phyloP scores from a whole-genome alignment of 768 basidiomycete species.

The Suillus decipiens region DNA sequence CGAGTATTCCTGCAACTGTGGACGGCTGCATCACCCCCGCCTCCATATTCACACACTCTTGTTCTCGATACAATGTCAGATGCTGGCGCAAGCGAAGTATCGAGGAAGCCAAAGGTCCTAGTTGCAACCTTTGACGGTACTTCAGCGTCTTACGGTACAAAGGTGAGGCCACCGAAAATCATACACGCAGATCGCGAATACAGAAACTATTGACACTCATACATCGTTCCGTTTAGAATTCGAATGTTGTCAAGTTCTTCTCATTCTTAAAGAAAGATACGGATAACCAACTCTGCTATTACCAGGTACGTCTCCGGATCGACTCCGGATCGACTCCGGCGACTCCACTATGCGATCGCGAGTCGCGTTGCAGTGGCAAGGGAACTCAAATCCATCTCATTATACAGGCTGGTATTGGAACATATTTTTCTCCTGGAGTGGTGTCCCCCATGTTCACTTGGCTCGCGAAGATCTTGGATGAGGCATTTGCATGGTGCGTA shows the following conservation, averaged over 20 bases:
- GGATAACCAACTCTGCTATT: slow-evolving; percentile 64
- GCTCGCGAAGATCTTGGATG: slow-evolving; percentile 62
- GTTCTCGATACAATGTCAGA: slow-evolving; percentile 21
- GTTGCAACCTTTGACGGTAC: slow-evolving; percentile 77
- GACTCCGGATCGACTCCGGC: too few relatives aligned
- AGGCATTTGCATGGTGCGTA: slow-evolving; percentile 71
- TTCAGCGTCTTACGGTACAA: slow-evolving; percentile 47
- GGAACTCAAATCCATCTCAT: background rate
- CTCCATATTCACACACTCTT: background rate
- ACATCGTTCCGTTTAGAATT: slow-evolving; percentile 42
- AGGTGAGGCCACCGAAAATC: slow-evolving; percentile 35
- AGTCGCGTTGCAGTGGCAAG: background rate
- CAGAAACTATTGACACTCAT: background rate
- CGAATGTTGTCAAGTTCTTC: slow-evolving; percentile 74
- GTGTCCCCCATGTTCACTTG: slow-evolving; percentile 61
- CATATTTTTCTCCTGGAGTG: slow-evolving; percentile 62
- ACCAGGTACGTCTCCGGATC: slow-evolving; percentile 51
- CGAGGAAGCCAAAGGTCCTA: slow-evolving; percentile 42
- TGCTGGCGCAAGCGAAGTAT: slow-evolving; percentile 2
- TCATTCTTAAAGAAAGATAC: slow-evolving; percentile 62
- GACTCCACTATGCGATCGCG: background rate
- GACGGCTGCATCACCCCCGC: background rate
- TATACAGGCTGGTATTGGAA: slow-evolving; percentile 46
- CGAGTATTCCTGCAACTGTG: background rate
- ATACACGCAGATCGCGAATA: background rate